These are phyloP conservation scores for Penicillium paneum DNA, from an alignment of 2,329 filamentous ascomycete species.

Conservation along the genomic window DNA sequence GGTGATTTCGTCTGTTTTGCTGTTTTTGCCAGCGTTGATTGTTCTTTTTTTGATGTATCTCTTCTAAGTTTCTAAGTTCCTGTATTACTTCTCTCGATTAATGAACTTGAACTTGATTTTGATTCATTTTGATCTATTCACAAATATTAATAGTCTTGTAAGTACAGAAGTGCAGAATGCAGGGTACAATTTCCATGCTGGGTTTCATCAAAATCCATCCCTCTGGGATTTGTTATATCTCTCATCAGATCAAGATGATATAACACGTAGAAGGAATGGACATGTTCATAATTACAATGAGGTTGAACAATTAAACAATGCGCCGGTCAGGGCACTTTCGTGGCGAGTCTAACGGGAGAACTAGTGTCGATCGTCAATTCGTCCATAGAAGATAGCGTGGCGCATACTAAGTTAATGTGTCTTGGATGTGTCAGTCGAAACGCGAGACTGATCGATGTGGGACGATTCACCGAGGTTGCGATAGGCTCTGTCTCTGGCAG, in stretches of 20 bases:
- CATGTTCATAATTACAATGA: conserved; percentile 12
- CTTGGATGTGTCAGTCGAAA: conserved; percentile 8
- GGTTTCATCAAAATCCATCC: background rate
- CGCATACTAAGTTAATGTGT: conserved; percentile 5
- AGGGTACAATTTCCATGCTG: conserved; percentile 1
- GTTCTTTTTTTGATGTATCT: background rate
- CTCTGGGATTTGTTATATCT: background rate
- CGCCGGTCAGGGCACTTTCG: background rate
- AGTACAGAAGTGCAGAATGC: conserved; percentile 5
- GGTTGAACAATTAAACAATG: conserved; percentile 1
- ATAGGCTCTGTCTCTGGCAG: conserved; percentile 36
- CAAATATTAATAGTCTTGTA: conserved; percentile 9
- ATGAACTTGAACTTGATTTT: background rate
- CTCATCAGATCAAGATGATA: background rate
- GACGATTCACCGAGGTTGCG: conserved; percentile 33
- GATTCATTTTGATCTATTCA: conserved; percentile 7
- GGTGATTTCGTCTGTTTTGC: background rate
- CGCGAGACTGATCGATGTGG: conserved; percentile 6
- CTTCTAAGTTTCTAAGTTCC: background rate
- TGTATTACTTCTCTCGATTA: background rate
- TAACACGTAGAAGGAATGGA: background rate
- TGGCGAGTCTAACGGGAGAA: background rate
- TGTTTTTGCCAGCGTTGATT: background rate
- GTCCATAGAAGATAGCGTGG: background rate
- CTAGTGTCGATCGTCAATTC: background rate